These are phyloP conservation scores for Tulasnella sp. DNA, from an alignment of 768 basidiomycete species.

Conservation along the genomic window DNA sequence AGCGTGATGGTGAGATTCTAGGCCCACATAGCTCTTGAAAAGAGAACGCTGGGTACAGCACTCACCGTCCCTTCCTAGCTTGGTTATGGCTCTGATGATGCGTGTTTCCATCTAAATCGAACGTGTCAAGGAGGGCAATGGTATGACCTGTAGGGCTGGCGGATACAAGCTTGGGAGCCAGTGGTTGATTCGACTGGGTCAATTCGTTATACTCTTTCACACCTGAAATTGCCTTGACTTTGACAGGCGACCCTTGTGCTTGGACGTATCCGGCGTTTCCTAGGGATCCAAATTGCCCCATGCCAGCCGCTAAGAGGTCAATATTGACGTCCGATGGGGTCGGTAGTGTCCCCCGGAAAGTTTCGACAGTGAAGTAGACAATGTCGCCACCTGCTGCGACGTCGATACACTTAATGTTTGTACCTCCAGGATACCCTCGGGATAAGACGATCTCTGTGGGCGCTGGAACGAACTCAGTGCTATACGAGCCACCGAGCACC, in stretches of 20 bases:
- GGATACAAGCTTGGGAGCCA: constrained; percentile 50
- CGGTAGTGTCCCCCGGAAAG: constrained; percentile 19
- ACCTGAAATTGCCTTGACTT: constrained; percentile 71
- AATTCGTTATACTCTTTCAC: constrained; percentile 79
- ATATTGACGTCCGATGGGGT: constrained; percentile 29
- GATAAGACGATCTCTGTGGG: constrained; percentile 80
- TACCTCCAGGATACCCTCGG: constrained; percentile 40
- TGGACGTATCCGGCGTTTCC: constrained; percentile 59
- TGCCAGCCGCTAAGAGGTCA: constrained; percentile 66
- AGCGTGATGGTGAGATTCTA: background rate
- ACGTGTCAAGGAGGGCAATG: constrained; percentile 59
- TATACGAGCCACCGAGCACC: constrained; percentile 56
- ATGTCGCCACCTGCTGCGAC: constrained; percentile 67
- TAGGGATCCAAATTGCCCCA: constrained; percentile 73
- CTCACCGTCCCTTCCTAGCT: constrained; percentile 4
- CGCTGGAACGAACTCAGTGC: constrained; percentile 57
- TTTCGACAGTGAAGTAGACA: constrained; percentile 65
- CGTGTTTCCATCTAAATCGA: constrained; percentile 37
- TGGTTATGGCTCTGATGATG: constrained; percentile 33
- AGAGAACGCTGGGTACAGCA: background rate
- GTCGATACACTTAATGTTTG: constrained; percentile 49
- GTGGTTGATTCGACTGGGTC: constrained; percentile 47
- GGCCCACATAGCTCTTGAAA: background rate
- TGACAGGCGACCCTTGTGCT: constrained; percentile 56
- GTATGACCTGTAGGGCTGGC: constrained; percentile 59